Conservation (phyloP, 768 basidiomycete species). For the Rhizopogon roseolus region DNA sequence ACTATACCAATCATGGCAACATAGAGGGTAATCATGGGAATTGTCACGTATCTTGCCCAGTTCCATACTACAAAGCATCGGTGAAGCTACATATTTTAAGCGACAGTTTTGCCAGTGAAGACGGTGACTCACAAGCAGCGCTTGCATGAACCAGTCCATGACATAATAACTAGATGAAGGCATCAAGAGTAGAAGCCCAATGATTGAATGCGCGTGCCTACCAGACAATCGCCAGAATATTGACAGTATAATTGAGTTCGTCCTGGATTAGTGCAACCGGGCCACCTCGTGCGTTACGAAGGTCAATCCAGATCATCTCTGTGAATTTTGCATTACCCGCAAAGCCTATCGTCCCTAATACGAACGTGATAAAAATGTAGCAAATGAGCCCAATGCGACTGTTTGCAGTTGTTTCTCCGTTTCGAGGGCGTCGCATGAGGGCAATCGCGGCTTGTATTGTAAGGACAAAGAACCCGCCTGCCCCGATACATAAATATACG, state of each 20-base stretch:
- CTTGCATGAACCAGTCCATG: constrained; percentile 28
- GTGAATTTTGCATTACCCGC: constrained; percentile 23
- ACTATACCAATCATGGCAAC: constrained; percentile 10
- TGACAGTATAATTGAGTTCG: constrained; percentile 14
- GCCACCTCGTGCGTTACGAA: constrained; percentile 13
- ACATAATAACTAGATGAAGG: constrained; percentile 17
- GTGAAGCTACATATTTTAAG: background rate
- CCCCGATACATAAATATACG: background rate
- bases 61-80: constrained; percentile 14
- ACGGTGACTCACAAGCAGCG: constrained; percentile 9
- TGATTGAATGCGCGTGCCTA: background rate
- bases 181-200: background rate
- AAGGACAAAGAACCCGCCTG: constrained; percentile 19
- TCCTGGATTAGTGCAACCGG: constrained; percentile 11
- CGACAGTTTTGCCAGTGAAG: background rate
- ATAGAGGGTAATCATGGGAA: constrained; percentile 11
- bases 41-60: constrained; percentile 8
- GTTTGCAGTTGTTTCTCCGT: background rate
- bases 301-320: constrained; percentile 29
- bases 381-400: constrained; percentile 7
- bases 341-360: constrained; percentile 22
- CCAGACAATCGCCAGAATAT: constrained; percentile 15
- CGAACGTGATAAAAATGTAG: constrained; percentile 23
- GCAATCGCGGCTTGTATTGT: constrained; percentile 13
- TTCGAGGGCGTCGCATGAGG: constrained; percentile 4